Percentiles rank a stretch among this genome's conserved stretches.
phyloP scores from a whole-genome alignment of 192 early-diverging fungal genomes.

The Allomyces macrogynus region DNA sequence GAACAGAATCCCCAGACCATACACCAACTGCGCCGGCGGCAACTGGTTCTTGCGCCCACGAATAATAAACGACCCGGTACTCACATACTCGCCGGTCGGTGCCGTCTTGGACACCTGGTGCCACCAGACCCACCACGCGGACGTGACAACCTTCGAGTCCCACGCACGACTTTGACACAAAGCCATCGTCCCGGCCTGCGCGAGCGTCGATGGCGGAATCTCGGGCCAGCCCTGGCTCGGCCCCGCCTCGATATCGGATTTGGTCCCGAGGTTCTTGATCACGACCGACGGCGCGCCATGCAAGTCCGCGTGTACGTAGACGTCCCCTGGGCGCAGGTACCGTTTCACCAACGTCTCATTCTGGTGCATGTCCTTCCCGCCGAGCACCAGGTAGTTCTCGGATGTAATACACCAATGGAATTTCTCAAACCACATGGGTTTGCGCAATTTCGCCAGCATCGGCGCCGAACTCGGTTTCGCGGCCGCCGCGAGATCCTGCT shows the following conservation, averaged over 20 bases:
- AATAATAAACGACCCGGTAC: slow-evolving; percentile 82
- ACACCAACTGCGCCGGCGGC: slow-evolving; percentile 79
- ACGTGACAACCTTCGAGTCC: slow-evolving; percentile 90
- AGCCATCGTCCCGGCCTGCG: slow-evolving; percentile 89
- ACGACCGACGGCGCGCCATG: slow-evolving; percentile 79
- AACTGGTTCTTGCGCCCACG: slow-evolving; percentile 84
- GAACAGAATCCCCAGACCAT: slow-evolving; percentile 92
- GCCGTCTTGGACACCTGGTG: slow-evolving; percentile 77
- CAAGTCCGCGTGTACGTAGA: slow-evolving; percentile 82
- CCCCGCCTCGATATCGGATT: background rate
- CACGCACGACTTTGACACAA: slow-evolving; percentile 86
- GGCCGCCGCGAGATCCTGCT: slow-evolving; percentile 50
- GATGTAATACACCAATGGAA: slow-evolving; percentile 87
- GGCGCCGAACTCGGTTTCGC: slow-evolving; percentile 28
- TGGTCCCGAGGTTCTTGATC: slow-evolving; percentile 51
- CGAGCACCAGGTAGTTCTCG: slow-evolving; percentile 82
- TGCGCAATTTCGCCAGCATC: slow-evolving; percentile 41
- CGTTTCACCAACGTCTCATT: slow-evolving; percentile 77
- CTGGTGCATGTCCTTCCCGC: slow-evolving; percentile 78
- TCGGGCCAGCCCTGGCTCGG: slow-evolving; percentile 15
- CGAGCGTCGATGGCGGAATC: slow-evolving; percentile 73
- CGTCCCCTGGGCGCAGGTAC: slow-evolving; percentile 45
- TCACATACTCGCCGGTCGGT: slow-evolving; percentile 76
- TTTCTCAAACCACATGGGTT: slow-evolving; percentile 96
- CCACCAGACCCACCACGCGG: slow-evolving; percentile 82